Evolutionary conservation across 2,329 filamentous ascomycete genomes (phyloP), one percentile per base, ranked within the genome.

Genomic region (Alternaria sp.): DNA sequence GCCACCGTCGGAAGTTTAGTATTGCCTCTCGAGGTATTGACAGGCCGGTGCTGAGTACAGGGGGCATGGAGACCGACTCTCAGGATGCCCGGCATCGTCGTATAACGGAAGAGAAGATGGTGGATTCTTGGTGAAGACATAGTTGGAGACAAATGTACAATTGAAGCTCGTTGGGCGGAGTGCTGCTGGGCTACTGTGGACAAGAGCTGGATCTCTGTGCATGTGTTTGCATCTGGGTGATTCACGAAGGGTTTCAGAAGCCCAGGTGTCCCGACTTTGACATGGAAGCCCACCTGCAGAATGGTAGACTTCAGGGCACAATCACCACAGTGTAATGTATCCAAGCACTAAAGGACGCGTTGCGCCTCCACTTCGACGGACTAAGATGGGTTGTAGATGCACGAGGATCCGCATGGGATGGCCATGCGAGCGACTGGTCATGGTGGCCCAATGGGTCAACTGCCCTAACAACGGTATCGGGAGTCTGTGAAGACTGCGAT

Each of bases 1-100:
- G 84, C 7, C 78, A 79, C 61, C 78, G 75, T 24, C 73, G 81
- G 28, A 71, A 69, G 9, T 79, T 83, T 63, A 82, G 80, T 57
- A 65, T 82, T 29, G 70, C 77, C n/a, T 67, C 66, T n/a, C 68
- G 71, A 17, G 61, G 61, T 41, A 60, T 64, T 39, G 69, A 67
- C 3, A 51, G 65, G 11, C 44, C 56, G 57, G 68, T 62, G 51
- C 67, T 61, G 51, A 62, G 62, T 50, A 68, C 72, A 51, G 65
- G 66, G 31, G 57, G 55, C 39, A 33, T 54, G 13, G 60, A 56
- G 51, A 54, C 63, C 58, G 65, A 70, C 33, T n/a, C 59, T 40
- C 44, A 66, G 60, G 72, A 75, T 60, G 62, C 70, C 63, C 71
- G 72, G 10, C 67, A 59, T 60, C 62, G 72, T 50, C 55, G 68